Evolutionary conservation across 2,329 filamentous ascomycete genomes (phyloP), one percentile per base, ranked within the genome.

Genomic region (Aschersonia sp.): DNA sequence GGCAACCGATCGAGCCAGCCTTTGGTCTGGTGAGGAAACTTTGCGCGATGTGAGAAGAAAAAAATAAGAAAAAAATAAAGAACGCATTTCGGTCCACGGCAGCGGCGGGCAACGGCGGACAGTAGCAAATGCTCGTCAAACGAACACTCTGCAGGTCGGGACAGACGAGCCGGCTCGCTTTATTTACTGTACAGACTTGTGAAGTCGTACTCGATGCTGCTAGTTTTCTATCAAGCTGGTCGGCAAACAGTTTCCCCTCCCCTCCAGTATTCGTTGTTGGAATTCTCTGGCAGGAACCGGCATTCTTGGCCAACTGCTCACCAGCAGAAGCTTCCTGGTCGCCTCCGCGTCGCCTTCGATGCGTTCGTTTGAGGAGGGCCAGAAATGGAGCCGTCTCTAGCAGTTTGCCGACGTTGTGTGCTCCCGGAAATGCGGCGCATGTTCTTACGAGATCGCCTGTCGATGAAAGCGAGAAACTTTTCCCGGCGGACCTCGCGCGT

Each of bases 401-500:
- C 1, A 45, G 32, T 4, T 45, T 45, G 7, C 45, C 49, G 8
- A 45, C 37, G 14, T 47, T 39, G 29, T 37, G 8, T 4, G 45
- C 45, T 32, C 39, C 39, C 35, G 37, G 41, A 42, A 5, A 51
- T 41, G 29, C 49, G 47, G 6, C 47, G 30, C 45, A 51, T 6
- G 40, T 51, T 51, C 31, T 49, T 49, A 35, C 49, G 43, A 5
- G 49, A 51, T 3, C 49, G 45, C 10, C 42, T 32, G 40, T 52
- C 50, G 12, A 52, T 45, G 14, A 52, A 47, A 11, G 41, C 22
- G 12, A 50, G 31, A 37, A 48, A 72, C 44, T 65, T 69, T 43
- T 62, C 54, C 12, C 61, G 56, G 1, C 68, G 60, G 2, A 67
- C 55, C 29, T 43, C n/a, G 10, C 5, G 48, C 48, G 50, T 71